Percentiles rank a stretch among this genome's conserved stretches.
phyloP scores from a whole-genome alignment of 1,284 basidiomycete species.

The Irpex sp. region DNA sequence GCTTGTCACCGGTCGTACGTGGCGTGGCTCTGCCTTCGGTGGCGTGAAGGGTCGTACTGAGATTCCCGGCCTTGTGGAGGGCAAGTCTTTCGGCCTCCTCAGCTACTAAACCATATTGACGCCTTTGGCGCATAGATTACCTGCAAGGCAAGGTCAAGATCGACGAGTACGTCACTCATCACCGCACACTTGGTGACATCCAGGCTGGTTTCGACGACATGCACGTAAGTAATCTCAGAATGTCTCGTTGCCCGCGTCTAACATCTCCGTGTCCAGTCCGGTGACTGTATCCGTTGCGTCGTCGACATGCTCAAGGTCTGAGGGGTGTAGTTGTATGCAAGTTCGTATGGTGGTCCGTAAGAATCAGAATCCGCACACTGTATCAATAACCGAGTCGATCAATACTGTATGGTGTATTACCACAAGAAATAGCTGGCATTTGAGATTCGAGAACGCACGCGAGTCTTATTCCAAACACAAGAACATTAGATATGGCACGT shows the following conservation, averaged over 20 bases:
- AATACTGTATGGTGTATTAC: not conserved
- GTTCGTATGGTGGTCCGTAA: not conserved
- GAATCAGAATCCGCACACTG: not conserved
- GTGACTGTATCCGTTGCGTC: slow-evolving; percentile 91
- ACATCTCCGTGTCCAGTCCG: slow-evolving; percentile 45
- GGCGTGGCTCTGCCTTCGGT: slow-evolving; percentile 96
- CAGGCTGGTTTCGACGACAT: slow-evolving; percentile 92
- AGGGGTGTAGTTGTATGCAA: not conserved
- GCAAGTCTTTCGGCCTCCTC: slow-evolving; percentile 30
- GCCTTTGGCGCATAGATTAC: slow-evolving; percentile 48
- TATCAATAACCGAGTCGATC: slow-evolving; percentile 2
- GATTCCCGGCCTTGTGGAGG: slow-evolving; percentile 85
- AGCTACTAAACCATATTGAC: not conserved
- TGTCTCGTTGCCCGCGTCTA: not conserved
- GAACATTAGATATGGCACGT: not conserved
- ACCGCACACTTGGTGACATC: slow-evolving; percentile 73
- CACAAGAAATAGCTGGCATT: too few relatives aligned
- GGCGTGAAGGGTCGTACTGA: slow-evolving; percentile 98
- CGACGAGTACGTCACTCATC: slow-evolving; percentile 89
- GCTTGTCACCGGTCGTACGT: slow-evolving; percentile 84
- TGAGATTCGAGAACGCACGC: not conserved
- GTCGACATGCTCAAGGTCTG: slow-evolving; percentile 57
- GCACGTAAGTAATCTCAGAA: slow-evolving; percentile 66
- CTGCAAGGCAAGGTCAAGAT: slow-evolving; percentile 74
- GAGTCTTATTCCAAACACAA: not conserved